Conservation (phyloP, 139 green algal species). For the Chlorella sp. region DNA sequence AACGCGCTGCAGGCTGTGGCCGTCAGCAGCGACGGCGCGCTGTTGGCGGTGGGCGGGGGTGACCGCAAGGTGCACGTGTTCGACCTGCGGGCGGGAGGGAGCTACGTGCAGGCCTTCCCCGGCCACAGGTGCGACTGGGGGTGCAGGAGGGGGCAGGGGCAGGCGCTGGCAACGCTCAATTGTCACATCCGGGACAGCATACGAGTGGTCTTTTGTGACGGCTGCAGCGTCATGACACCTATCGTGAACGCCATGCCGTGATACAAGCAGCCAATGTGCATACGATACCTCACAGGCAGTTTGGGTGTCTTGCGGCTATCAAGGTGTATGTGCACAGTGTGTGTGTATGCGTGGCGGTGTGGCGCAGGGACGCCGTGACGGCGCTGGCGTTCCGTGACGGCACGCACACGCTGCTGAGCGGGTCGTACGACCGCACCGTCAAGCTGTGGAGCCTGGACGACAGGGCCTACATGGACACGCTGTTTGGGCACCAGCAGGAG, state of each 20-base stretch:
- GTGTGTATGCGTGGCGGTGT: too few relatives aligned
- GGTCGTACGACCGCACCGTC: slow-evolving; percentile 61
- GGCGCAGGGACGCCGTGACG: slow-evolving; percentile 68
- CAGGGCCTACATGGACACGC: slow-evolving; percentile 89
- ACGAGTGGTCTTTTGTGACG: too few relatives aligned
- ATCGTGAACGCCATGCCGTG: too few relatives aligned
- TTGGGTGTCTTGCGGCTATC: too few relatives aligned
- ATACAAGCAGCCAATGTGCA: too few relatives aligned
- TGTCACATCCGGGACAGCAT: neutral
- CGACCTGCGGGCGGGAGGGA: slow-evolving; percentile 44
- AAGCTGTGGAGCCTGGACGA: slow-evolving; percentile 93
- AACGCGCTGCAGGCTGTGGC: slow-evolving; percentile 50
- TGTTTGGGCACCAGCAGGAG: slow-evolving; percentile 77
- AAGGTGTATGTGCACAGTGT: too few relatives aligned
- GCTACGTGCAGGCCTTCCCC: slow-evolving; percentile 30
- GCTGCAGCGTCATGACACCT: too few relatives aligned
- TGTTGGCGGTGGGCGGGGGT: slow-evolving; percentile 74
- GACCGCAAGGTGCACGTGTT: slow-evolving; percentile 82
- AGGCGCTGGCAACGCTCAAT: neutral
- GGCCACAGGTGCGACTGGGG: slow-evolving; percentile 18
- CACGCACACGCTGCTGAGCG: slow-evolving; percentile 74
- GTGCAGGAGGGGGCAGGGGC: neutral
- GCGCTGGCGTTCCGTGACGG: slow-evolving; percentile 77
- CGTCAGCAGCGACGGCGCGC: slow-evolving; percentile 59
- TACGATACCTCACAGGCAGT: too few relatives aligned